Conservation (phyloP, 2,329 filamentous ascomycete genomes). For the Colletotrichum tropicale region DNA sequence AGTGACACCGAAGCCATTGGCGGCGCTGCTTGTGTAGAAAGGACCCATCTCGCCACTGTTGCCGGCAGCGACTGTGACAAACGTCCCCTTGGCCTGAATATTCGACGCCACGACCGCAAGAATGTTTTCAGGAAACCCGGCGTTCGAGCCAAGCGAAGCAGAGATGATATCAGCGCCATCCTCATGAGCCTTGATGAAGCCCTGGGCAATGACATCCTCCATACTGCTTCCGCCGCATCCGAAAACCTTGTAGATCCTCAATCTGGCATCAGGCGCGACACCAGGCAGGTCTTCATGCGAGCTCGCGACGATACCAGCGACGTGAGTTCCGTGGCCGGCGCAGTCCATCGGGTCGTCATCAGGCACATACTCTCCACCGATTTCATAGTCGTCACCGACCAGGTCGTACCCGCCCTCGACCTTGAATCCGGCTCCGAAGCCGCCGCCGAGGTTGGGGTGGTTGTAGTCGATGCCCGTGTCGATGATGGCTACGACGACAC, state of each 20-base stretch:
- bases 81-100: not conserved
- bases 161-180: constrained; percentile 36
- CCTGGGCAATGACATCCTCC: constrained; percentile 18
- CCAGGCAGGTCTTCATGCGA: constrained; percentile 40
- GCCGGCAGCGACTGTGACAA: constrained; percentile 1
- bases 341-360: constrained; percentile 44
- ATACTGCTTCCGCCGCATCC: constrained; percentile 22
- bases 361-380: constrained; percentile 34
- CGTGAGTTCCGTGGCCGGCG: constrained; percentile 22
- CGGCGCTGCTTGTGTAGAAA: constrained; percentile 1
- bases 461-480: constrained; percentile 52
- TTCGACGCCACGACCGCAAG: not conserved
- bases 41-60: constrained; percentile 9
- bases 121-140: constrained; percentile 27
- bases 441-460: constrained; percentile 55
- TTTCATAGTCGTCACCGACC: not conserved
- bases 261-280: constrained; percentile 42
- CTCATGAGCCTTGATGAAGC: constrained; percentile 20
- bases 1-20: not conserved
- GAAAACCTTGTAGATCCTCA: constrained; percentile 45
- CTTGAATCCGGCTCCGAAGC: constrained; percentile 54
- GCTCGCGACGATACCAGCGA: not conserved
- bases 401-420: constrained; percentile 42
- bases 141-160: constrained; percentile 27
- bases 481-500: constrained; percentile 21